Evolutionary conservation across 805 yeast species (phyloP).

Genomic region (Hanseniaspora nectarophila): DNA sequence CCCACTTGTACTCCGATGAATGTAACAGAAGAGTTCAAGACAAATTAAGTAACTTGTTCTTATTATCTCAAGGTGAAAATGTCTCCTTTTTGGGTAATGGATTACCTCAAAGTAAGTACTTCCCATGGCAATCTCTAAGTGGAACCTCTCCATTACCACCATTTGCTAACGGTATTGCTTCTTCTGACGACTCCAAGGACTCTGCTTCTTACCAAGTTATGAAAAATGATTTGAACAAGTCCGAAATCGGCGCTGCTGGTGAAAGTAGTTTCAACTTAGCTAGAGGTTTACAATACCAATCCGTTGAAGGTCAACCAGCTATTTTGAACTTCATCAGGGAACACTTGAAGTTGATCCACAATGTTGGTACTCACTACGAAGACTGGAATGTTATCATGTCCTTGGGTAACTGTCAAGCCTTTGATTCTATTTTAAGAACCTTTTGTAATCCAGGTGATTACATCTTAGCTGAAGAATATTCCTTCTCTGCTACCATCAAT

Average conservation of each 20-base stretch:
- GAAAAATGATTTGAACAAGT: conserved; percentile 32
- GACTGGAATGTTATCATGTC: conserved; percentile 67
- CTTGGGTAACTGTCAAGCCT: conserved; percentile 77
- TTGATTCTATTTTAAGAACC: conserved; percentile 74
- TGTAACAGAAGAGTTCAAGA: conserved; percentile 66
- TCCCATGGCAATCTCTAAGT: conserved; percentile 74
- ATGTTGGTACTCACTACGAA: conserved; percentile 33
- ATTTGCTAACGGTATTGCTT: conserved; percentile 62
- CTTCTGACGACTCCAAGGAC: conserved; percentile 27
- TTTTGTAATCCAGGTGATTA: conserved; percentile 69
- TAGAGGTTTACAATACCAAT: conserved; percentile 85
- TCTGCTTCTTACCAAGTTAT: conserved; percentile 21
- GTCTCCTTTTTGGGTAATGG: conserved; percentile 92
- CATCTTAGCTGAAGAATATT: conserved; percentile 66
- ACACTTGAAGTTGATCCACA: conserved; percentile 50
- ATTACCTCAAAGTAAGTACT: conserved; percentile 77
- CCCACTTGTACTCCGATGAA: conserved; percentile 69
- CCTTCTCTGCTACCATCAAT: conserved; percentile 77
- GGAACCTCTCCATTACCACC: conserved; percentile 71
- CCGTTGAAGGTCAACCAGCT: conserved; percentile 68
- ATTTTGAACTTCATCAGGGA: conserved; percentile 55
- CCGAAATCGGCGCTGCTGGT: conserved; percentile 23
- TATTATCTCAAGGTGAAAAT: conserved; percentile 57
- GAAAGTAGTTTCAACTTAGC: conserved; percentile 59
- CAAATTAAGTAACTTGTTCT: conserved; percentile 79